A percentile compares a stretch with the other conserved stretches of the same genome.
Conservation (phyloP, 345 rosid genomes). For the Trapa incisa region DNA sequence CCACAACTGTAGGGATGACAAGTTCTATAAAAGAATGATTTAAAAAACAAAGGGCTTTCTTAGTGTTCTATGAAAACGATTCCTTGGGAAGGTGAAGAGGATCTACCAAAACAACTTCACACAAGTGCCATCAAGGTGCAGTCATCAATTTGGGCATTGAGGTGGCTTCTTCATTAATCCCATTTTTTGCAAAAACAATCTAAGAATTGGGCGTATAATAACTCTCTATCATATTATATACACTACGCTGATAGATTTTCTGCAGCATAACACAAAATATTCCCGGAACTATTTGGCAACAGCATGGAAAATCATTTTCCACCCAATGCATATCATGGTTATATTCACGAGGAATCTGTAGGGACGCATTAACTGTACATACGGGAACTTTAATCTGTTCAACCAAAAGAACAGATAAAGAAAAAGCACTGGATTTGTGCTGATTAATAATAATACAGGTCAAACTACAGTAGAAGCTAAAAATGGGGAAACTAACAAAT, state of each 20-base stretch:
- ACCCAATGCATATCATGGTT: no score
- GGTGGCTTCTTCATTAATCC: neutral
- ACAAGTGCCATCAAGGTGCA: neutral
- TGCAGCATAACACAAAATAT: no score
- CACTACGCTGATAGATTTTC: no score
- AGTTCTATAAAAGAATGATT: neutral
- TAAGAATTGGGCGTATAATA: neutral
- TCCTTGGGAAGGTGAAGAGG: neutral
- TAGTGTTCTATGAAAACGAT: neutral
- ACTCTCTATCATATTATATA: neutral
- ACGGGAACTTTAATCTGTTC: neutral
- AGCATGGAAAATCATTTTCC: no score
- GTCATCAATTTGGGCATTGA: neutral
- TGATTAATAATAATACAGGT: neutral
- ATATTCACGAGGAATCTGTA: neutral
- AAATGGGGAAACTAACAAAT: neutral
- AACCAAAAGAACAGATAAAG: neutral
- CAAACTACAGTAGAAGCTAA: neutral
- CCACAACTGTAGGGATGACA: neutral
- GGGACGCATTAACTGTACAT: neutral
- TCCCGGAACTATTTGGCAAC: no score
- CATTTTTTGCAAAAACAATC: neutral
- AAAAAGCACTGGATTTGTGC: neutral
- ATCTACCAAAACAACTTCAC: neutral
- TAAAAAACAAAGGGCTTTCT: neutral